Base-by-base conservation (phyloP, 2,329 filamentous ascomycete genomes). In the Cordyceps militaris region DNA sequence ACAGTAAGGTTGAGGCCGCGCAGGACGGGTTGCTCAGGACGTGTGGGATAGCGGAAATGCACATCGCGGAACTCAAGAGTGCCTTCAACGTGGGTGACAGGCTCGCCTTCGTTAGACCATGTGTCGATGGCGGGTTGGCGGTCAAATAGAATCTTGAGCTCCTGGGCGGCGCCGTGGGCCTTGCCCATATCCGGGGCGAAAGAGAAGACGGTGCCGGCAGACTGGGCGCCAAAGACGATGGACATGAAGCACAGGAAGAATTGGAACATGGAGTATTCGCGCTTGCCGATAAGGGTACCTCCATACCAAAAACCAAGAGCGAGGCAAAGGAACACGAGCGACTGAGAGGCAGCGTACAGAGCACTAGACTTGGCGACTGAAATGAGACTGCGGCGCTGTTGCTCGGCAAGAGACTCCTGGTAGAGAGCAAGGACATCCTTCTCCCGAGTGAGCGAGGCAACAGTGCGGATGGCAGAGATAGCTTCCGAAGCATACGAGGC, bases 291-390 rank as follows among this genome's bases (percentile, higher is more conserved):
- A 32, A 94, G 76, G 0, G 80, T 88, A 28, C 90, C 89, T 60
- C 91, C 91, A 66, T 94, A 96, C 90, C 90, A 97, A 77, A 97
- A 97, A 2, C 88, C 91, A 4, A 97, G 82, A 0, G 91, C 91
- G 60, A 94, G 86, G 63, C 87, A 90, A 48, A 91, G 78, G 74
- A 96, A 95, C 60, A 89, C 83, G 59, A 96, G 76, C 0, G 88
- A 91, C 73, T 97, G 92, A 1, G 91, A 89, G 1, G 85, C 81
- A 0, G 92, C 91, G 67, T 96, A 97, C 5, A 97, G 82, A 1
- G 80, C 69, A 11, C 89, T 92, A 0, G 89, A 91, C 66, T 85
- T 87, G 60, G 91, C 70, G 32, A 96, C 82, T 0, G 90, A 94
- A 10, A 80, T 78, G 38, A 96, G 71, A 61, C 88, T 89, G 48